These are phyloP conservation scores for Trypanosoma avium DNA, from an alignment of 208 protist genomes.

Conservation along the genomic window DNA sequence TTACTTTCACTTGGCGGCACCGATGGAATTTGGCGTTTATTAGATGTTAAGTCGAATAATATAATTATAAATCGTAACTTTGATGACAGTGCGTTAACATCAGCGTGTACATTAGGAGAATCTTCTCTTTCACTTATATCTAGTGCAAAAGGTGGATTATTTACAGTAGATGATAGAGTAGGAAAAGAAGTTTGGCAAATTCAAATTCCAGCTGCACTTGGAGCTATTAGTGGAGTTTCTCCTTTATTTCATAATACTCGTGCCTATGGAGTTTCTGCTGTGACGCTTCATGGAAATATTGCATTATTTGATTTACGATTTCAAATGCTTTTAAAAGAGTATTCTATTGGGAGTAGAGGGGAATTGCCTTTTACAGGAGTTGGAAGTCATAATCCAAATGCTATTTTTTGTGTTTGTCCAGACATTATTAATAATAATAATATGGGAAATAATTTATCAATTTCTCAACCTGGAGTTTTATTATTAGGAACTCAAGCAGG, in stretches of 20 bases:
- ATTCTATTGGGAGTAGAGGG: background rate
- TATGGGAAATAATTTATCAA: slow-evolving; percentile 6
- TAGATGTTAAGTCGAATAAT: slow-evolving; percentile 36
- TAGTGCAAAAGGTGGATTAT: slow-evolving; percentile 34
- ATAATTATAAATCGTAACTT: slow-evolving; percentile 19
- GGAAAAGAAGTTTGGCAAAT: slow-evolving; percentile 36
- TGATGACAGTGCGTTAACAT: slow-evolving; percentile 37
- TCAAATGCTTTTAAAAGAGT: slow-evolving; percentile 36
- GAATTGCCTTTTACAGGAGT: background rate
- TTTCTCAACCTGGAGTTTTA: slow-evolving; percentile 27
- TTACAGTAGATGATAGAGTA: slow-evolving; percentile 22
- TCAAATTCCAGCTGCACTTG: slow-evolving; percentile 26
- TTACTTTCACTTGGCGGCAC: slow-evolving; percentile 43
- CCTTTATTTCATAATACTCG: slow-evolving; percentile 34
- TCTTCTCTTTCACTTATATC: slow-evolving; percentile 40
- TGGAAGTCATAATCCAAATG: slow-evolving; percentile 8
- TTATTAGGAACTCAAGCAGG: slow-evolving; percentile 43
- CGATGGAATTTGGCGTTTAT: slow-evolving; percentile 40
- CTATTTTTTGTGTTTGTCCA: slow-evolving; percentile 39
- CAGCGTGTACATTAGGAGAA: slow-evolving; percentile 24
- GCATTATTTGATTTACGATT: slow-evolving; percentile 78
- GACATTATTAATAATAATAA: slow-evolving; percentile 31
- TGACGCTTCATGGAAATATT: slow-evolving; percentile 40
- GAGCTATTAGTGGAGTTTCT: slow-evolving; percentile 37
- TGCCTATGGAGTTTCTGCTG: slow-evolving; percentile 40